A percentile compares a stretch with the other conserved stretches of the same genome.
Conservation (phyloP, 163 green algal genomes). For the Scenedesmus sp. region DNA sequence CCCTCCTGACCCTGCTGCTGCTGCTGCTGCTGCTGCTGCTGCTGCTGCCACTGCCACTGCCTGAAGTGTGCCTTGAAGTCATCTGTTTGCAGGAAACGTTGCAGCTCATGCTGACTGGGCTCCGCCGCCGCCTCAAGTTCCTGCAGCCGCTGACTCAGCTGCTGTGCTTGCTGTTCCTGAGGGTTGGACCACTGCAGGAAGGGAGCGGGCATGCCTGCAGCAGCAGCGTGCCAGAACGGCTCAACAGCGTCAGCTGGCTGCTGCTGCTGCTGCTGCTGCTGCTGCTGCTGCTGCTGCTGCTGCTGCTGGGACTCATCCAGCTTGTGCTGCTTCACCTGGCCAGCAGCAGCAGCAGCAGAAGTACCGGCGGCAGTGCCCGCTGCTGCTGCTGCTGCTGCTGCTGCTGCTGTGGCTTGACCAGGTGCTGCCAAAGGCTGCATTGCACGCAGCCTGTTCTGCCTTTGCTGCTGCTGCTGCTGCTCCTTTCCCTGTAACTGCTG, state of each 20-base stretch:
- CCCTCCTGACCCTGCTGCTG: neutral
- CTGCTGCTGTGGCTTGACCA: neutral
- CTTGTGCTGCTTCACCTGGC: too few relatives aligned
- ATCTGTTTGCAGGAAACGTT: neutral
- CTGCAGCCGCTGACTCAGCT: neutral
- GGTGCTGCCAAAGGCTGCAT: neutral
- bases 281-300: neutral
- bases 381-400: neutral
- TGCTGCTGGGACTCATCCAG: neutral
- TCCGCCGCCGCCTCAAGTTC: neutral
- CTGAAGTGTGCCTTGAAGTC: neutral
- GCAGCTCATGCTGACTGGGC: neutral
- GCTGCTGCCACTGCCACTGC: neutral
- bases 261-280: conserved; percentile 15
- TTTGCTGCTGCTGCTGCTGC: conserved; percentile 16
- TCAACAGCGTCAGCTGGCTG: neutral
- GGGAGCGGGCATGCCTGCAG: neutral
- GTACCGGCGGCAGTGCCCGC: neutral
- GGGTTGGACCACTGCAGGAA: neutral
- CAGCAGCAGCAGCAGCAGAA: conserved; percentile 1
- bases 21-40: neutral
- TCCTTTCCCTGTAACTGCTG: neutral
- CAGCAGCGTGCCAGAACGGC: neutral
- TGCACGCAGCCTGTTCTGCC: neutral
- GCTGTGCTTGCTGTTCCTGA: neutral